Evolutionary conservation across 2,329 filamentous ascomycete genomes (phyloP).

Genomic region (Ustulina deusta): DNA sequence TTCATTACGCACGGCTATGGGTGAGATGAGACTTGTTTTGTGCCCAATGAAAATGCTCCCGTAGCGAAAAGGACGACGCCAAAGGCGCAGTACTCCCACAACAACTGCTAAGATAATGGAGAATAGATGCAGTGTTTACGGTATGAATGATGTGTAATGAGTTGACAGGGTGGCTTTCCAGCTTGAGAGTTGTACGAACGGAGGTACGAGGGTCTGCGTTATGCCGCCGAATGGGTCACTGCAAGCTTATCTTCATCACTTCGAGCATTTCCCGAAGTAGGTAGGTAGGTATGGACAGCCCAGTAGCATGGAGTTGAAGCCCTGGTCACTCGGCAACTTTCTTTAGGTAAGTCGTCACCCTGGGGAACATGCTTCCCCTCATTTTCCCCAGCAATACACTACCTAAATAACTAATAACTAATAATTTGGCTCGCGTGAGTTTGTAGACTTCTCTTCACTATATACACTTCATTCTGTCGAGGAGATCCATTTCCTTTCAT

Average conservation of each 20-base stretch:
- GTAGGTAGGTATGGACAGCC: not conserved
- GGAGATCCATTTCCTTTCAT: not conserved
- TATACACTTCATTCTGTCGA: not conserved
- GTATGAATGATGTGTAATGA: not conserved
- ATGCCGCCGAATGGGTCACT: not conserved
- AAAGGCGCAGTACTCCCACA: too few relatives aligned
- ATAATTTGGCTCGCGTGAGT: constrained; percentile 8
- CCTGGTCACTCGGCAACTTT: constrained; percentile 22
- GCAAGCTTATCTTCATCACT: constrained; percentile 22
- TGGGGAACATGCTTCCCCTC: constrained; percentile 33
- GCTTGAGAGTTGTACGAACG: not conserved
- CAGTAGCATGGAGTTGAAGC: not conserved
- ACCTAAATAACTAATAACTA: not conserved
- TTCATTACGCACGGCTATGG: not conserved
- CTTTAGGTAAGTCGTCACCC: constrained; percentile 5
- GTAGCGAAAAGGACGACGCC: constrained; percentile 9
- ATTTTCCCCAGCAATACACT: constrained; percentile 26
- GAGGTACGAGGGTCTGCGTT: not conserved
- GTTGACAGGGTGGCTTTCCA: not conserved
- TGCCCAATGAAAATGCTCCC: constrained; percentile 8
- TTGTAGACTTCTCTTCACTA: not conserved
- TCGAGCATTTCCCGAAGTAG: constrained; percentile 10
- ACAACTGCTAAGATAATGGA: not conserved
- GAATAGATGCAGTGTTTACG: not conserved
- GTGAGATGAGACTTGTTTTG: not conserved